Conservation (phyloP, 768 basidiomycete species). For the Dictyophora rubrovolvata region DNA sequence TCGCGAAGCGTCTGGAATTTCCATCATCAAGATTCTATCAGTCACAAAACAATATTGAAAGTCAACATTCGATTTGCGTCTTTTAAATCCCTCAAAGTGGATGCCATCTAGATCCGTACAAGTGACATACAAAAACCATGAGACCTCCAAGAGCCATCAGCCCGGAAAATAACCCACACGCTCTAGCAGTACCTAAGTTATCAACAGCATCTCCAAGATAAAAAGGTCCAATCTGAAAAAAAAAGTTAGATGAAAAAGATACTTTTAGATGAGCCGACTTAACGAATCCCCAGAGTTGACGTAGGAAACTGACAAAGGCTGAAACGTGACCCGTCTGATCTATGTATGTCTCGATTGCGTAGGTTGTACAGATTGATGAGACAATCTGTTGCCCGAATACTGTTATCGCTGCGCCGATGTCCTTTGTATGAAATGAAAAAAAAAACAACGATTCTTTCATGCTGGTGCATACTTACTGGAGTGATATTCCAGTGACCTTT, state of each 20-base stretch:
- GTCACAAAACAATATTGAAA: too few relatives aligned
- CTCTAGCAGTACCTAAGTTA: constrained; percentile 1
- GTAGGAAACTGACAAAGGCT: background rate
- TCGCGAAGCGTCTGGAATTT: too few relatives aligned
- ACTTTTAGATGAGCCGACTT: background rate
- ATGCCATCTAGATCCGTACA: background rate
- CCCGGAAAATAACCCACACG: background rate
- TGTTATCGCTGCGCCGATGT: background rate
- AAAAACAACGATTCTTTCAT: background rate
- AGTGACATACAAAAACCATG: background rate
- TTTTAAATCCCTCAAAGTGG: too few relatives aligned
- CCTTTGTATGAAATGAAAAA: background rate
- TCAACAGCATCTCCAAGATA: background rate
- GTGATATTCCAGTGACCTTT: background rate
- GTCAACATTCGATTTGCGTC: too few relatives aligned
- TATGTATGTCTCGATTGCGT: background rate
- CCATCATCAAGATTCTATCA: too few relatives aligned
- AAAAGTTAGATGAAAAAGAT: background rate
- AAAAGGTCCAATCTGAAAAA: background rate
- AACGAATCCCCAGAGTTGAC: background rate
- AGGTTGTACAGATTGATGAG: background rate
- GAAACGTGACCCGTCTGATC: background rate
- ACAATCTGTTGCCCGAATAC: constrained; percentile 5
- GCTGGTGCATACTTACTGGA: background rate
- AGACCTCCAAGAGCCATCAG: background rate